Base-by-base conservation (phyloP, 352 stramenopile genomes). In the Pythium biforme region DNA sequence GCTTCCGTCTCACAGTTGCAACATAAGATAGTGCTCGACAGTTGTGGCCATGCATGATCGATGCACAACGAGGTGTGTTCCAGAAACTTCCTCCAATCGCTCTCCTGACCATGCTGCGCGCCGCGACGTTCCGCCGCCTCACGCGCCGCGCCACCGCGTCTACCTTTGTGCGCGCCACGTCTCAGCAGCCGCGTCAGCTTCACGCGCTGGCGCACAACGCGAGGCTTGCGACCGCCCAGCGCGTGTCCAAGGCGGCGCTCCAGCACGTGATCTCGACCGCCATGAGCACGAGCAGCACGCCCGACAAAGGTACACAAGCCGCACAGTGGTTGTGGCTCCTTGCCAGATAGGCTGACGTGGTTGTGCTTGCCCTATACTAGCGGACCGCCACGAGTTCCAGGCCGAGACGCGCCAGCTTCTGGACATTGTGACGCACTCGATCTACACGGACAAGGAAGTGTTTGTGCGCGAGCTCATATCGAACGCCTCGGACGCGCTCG, bases 371-470 rank as follows among this genome's bases (percentile, higher is more conserved):
- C n/a, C n/a, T n/a, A n/a, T n/a, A n/a, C n/a, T n/a, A 86, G 69
- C 70, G 20, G 86, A 95, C 54, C 81, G 78, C 50, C 83, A 91
- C 62, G 91, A 97, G 68, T 99, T 98, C 76, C 89, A 98, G 69
- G 93, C 95, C 20, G 95, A 99, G 71, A 98, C 94, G 51, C 89
- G 88, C 22, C 93, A 98, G 74, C 76, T 99, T 61, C 68, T 99
- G 45, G 95, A 99, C 69, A 98, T 99, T 62, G 97, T 99, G 61
- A 99, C 97, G 10, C 94, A 99, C 78, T 99, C 97, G 19, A 96
- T 99, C 58, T 99, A 99, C 82, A 99, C 97, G 31, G 97, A 99
- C 78, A 99, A 99, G 81, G 96, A 99, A 62, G 95, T 99, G 2
- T 99, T 99, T 76, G 80, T 99, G 26, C 87, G 96, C 41, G 98